Conservation (phyloP, 164 flowering plant species). For the Nelumbo lutea region DNA sequence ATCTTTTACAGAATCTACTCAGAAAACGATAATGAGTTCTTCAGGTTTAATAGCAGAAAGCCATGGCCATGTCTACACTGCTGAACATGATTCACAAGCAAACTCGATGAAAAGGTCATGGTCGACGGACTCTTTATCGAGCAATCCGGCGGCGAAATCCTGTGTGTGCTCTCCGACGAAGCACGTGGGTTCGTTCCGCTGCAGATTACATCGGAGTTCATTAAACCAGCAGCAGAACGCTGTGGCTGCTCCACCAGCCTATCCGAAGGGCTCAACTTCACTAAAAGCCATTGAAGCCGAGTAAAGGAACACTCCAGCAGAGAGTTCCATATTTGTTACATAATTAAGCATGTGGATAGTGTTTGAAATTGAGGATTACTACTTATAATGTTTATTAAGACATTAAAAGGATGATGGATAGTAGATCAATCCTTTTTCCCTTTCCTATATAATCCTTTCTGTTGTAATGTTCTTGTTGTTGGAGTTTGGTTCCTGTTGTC, state of each 20-base stretch:
- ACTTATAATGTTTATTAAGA: too few species aligned
- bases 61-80: neutral
- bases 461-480: too few species aligned
- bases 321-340: too few species aligned
- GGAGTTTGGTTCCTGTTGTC: too few species aligned
- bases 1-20: neutral
- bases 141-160: slow-evolving; percentile 2
- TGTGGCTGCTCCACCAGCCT: neutral
- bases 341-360: too few species aligned
- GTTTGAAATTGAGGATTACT: too few species aligned
- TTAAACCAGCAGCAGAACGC: neutral
- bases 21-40: neutral
- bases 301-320: neutral
- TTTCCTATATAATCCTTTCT: too few species aligned
- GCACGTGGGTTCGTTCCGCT: slow-evolving; percentile 19
- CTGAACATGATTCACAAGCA: neutral
- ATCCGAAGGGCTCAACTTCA: slow-evolving; percentile 1
- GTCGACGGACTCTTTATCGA: slow-evolving; percentile 15
- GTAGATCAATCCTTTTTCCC: too few species aligned
- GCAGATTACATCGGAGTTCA: slow-evolving; percentile 13
- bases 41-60: neutral
- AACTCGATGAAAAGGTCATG: slow-evolving; percentile 12
- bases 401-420: too few species aligned
- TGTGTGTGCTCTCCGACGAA: slow-evolving; percentile 21
- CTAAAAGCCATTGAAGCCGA: neutral